A percentile compares a stretch with the other conserved stretches of the same genome.
These are phyloP conservation scores for Asclepias syriaca DNA, from an alignment of 257 asterid species.

Conservation along the genomic window DNA sequence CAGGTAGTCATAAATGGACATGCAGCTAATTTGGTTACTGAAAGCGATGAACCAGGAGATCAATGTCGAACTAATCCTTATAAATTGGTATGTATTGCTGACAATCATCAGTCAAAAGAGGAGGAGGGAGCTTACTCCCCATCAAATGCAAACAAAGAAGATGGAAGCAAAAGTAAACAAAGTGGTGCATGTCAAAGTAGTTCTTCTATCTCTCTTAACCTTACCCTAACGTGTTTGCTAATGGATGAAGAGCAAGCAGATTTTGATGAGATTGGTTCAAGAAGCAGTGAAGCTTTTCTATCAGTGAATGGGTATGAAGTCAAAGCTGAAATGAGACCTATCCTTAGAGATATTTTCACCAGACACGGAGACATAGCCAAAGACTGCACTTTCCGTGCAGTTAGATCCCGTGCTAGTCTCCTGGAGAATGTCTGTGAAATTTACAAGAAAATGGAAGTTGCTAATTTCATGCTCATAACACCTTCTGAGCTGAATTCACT, in stretches of 20 bases:
- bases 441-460: conserved; percentile 5
- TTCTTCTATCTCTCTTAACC: neutral
- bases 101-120: neutral
- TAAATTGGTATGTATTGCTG: neutral
- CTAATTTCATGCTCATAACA: neutral
- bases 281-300: neutral
- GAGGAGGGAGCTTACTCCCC: neutral
- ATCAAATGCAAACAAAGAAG: neutral
- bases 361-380: conserved; percentile 1
- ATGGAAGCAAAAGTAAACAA: neutral
- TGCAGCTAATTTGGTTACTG: neutral
- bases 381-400: neutral
- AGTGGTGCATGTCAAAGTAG: conserved; percentile 1
- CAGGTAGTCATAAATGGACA: neutral
- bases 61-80: neutral
- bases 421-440: conserved; percentile 7
- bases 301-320: conserved; percentile 3
- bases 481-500: conserved; percentile 9
- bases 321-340: neutral
- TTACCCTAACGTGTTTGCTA: neutral
- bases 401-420: neutral
- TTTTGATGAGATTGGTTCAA: neutral
- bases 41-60: neutral
- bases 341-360: neutral
- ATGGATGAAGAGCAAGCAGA: neutral